Evolutionary conservation across 2,329 filamentous ascomycete species (phyloP).

Genomic region (Intubia oerlemansii): DNA sequence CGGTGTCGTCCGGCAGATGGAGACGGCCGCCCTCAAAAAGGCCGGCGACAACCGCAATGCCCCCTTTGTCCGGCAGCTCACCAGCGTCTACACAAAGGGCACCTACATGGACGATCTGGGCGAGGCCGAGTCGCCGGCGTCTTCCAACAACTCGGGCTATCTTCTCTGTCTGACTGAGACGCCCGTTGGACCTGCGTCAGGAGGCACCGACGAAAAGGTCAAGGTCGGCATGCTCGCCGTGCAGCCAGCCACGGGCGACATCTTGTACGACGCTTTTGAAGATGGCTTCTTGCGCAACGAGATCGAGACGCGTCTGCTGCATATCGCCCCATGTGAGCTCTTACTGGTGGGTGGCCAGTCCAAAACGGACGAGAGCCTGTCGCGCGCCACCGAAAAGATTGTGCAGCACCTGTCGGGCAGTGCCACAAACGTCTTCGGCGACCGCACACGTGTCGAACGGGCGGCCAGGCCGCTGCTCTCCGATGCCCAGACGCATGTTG

Average conservation of each 20-base stretch:
- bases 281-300: conserved; percentile 96
- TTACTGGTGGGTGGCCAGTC: conserved; percentile 49
- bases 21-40: conserved; percentile 90
- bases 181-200: conserved; percentile 26
- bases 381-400: conserved; percentile 80
- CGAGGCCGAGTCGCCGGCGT: conserved; percentile 16
- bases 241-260: conserved; percentile 85
- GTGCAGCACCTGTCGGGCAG: conserved; percentile 76
- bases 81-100: conserved; percentile 92
- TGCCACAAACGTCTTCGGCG: conserved; percentile 80
- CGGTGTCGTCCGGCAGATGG: conserved; percentile 80
- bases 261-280: conserved; percentile 89
- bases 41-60: conserved; percentile 85
- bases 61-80: conserved; percentile 80
- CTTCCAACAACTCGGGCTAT: too few relatives aligned
- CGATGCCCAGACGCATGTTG: conserved; percentile 72
- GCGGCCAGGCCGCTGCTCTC: conserved; percentile 57
- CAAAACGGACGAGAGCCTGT: conserved; percentile 23
- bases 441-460: conserved; percentile 69
- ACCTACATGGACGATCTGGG: conserved; percentile 83
- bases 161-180: conserved; percentile 80
- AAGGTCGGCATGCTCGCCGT: conserved; percentile 83
- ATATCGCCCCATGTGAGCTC: conserved; percentile 91
- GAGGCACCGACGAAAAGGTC: conserved; percentile 77
- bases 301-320: conserved; percentile 82